Conservation (phyloP, 2,329 filamentous ascomycete species). For the Samsoniella hepiali region DNA sequence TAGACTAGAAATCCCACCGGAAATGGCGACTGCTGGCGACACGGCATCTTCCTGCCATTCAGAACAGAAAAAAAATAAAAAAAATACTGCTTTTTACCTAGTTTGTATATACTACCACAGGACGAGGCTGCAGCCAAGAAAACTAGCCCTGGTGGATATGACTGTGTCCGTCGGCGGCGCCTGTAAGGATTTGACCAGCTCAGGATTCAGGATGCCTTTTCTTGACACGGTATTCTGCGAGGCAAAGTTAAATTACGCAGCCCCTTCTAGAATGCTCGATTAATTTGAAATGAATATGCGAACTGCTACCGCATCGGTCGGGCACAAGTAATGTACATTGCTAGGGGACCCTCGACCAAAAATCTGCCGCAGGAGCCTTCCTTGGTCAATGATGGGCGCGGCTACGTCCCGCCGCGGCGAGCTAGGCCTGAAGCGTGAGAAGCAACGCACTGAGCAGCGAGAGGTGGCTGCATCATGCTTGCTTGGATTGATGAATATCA, state of each 20-base stretch:
- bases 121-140: slow-evolving; percentile 9
- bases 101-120: neutral
- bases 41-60: neutral
- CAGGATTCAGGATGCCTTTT: neutral
- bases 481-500: neutral
- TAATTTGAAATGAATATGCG: neutral
- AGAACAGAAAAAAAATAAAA: neutral
- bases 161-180: neutral
- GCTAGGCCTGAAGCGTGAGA: neutral
- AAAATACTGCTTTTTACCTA: neutral
- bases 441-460: neutral
- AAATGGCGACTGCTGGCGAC: neutral
- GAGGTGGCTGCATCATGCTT: no score
- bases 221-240: neutral
- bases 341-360: neutral
- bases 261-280: neutral
- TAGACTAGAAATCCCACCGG: neutral
- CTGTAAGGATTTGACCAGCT: neutral
- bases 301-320: no score
- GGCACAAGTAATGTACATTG: neutral
- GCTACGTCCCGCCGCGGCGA: neutral
- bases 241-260: neutral
- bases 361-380: neutral
- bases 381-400: neutral
- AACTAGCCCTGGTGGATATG: neutral